Percentiles rank a stretch among this genome's conserved stretches.
phyloP scores from a whole-genome alignment of 139 green algal genomes.

The Ettlia oleoabundans region DNA sequence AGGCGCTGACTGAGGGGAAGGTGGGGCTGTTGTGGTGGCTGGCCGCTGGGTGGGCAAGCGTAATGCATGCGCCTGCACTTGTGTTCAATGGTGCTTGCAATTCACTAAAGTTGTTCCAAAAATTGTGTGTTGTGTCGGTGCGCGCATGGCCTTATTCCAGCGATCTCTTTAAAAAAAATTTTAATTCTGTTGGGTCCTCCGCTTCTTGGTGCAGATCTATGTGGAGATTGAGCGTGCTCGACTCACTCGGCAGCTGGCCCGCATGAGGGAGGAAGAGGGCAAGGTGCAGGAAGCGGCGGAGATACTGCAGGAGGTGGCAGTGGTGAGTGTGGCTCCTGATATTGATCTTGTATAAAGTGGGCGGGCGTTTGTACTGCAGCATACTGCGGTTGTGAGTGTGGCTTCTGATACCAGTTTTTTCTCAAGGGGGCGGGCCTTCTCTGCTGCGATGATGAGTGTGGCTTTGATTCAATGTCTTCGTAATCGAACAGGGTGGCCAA shows the following conservation, averaged over 20 bases:
- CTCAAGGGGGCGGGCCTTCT: too few relatives aligned
- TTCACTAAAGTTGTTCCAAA: too few relatives aligned
- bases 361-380: too few relatives aligned
- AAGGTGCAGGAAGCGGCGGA: slow-evolving; percentile 92
- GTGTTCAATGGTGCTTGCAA: background rate
- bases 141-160: too few relatives aligned
- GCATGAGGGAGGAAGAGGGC: slow-evolving; percentile 93
- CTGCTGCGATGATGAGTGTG: slow-evolving; percentile 90
- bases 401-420: too few relatives aligned
- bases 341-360: too few relatives aligned
- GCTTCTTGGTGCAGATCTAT: slow-evolving; percentile 87
- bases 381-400: slow-evolving; percentile 91
- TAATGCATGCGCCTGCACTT: background rate
- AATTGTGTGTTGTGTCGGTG: too few relatives aligned
- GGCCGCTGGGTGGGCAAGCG: background rate
- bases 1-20: slow-evolving; percentile 96
- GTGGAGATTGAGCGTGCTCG: slow-evolving; percentile 98
- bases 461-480: too few relatives aligned
- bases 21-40: slow-evolving; percentile 36
- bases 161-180: too few relatives aligned
- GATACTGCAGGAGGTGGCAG: slow-evolving; percentile 96
- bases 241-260: slow-evolving; percentile 86
- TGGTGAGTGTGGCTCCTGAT: too few relatives aligned
- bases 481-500: too few relatives aligned
- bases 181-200: background rate